These are phyloP conservation scores for Trichoderma semiorbis DNA, from an alignment of 2,329 filamentous ascomycete genomes.

Conservation along the genomic window DNA sequence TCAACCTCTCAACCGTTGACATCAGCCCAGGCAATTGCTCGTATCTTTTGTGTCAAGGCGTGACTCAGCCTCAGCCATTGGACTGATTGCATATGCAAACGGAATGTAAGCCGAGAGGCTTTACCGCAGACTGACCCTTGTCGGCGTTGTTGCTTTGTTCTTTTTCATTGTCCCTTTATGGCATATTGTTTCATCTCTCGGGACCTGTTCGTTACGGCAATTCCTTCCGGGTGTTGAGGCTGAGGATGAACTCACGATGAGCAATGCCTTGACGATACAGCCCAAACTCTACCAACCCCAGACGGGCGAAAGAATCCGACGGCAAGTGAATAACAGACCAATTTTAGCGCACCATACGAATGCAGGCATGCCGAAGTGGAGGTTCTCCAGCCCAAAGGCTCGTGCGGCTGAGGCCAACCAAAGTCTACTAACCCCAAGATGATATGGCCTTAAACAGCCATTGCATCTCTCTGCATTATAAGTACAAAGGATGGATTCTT, in stretches of 20 bases:
- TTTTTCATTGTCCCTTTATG: background rate
- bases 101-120: background rate
- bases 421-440: background rate
- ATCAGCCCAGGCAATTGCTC: background rate
- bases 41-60: background rate
- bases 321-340: background rate
- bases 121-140: background rate
- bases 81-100: background rate
- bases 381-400: background rate
- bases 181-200: background rate
- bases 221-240: background rate
- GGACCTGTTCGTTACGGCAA: background rate
- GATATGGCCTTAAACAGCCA: background rate
- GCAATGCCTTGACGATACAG: background rate
- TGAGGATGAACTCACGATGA: background rate
- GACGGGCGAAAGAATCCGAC: background rate
- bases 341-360: background rate
- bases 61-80: background rate
- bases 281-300: background rate
- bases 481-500: background rate
- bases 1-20: background rate
- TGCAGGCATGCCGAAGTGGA: background rate
- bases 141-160: background rate
- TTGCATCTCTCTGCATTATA: conserved; percentile 2
- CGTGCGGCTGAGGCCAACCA: background rate